phyloP scores from a whole-genome alignment of 2,329 filamentous ascomycete genomes.

The Chaetoscypha palmicola region DNA sequence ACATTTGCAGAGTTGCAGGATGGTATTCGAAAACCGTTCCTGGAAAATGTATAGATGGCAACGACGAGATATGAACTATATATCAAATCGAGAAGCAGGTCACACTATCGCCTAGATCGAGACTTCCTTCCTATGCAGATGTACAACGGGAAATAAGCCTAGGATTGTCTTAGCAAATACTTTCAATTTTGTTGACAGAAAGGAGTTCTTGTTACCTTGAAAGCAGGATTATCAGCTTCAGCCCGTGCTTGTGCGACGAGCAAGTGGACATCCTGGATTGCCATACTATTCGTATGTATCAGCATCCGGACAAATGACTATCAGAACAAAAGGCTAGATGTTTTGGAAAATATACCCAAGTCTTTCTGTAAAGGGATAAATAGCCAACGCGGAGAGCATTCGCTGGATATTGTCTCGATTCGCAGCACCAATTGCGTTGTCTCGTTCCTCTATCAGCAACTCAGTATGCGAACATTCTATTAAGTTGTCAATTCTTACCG shows the following conservation, averaged over 20 bases:
- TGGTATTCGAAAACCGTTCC: too few relatives aligned
- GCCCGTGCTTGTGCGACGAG: constrained; percentile 48
- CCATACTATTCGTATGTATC: too few relatives aligned
- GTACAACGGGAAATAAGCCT: constrained; percentile 58
- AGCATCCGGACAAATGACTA: too few relatives aligned
- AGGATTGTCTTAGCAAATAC: constrained; percentile 1
- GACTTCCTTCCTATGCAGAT: constrained; percentile 57
- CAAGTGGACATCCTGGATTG: constrained; percentile 49
- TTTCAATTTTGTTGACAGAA: not conserved
- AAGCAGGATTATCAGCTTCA: constrained; percentile 46
- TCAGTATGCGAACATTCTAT: too few relatives aligned
- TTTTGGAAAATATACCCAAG: constrained; percentile 19
- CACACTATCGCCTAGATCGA: constrained; percentile 24
- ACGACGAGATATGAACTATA: too few relatives aligned
- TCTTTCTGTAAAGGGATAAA: constrained; percentile 46
- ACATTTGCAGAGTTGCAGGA: too few relatives aligned
- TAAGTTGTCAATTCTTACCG: too few relatives aligned
- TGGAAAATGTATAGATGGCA: too few relatives aligned
- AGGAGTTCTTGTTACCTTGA: constrained; percentile 43
- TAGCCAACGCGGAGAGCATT: constrained; percentile 46
- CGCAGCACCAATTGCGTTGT: constrained; percentile 45
- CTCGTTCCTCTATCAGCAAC: constrained; percentile 39
- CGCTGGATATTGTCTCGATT: constrained; percentile 50
- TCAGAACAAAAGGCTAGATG: too few relatives aligned
- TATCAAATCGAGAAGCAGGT: too few relatives aligned